Evolutionary conservation across 768 basidiomycete species (phyloP).

Genomic region (Hysterangium stoloniferum): DNA sequence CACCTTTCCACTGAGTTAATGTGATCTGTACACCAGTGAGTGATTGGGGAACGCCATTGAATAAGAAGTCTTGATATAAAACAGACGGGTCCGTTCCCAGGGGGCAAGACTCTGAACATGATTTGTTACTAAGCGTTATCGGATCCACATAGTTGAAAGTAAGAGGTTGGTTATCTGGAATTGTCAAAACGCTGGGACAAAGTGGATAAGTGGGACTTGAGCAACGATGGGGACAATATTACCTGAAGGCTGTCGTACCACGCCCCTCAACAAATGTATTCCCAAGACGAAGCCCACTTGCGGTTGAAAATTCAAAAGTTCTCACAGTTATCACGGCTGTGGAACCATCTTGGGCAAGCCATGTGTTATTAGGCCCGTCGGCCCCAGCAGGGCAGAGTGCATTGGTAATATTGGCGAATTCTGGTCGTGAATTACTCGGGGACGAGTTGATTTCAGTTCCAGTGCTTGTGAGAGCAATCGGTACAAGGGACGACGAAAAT

Average conservation of each 20-base stretch:
- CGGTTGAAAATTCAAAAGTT: conserved; percentile 65
- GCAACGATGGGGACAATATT: background rate
- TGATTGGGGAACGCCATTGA: conserved; percentile 42
- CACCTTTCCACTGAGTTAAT: conserved; percentile 67
- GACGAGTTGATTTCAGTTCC: conserved; percentile 50
- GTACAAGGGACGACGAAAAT: conserved; percentile 85
- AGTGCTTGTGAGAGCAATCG: conserved; percentile 47
- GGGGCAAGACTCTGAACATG: conserved; percentile 75
- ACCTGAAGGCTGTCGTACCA: conserved; percentile 84
- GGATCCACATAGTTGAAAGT: conserved; percentile 75
- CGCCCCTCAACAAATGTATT: conserved; percentile 80
- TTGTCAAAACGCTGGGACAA: conserved; percentile 65
- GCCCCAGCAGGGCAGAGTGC: conserved; percentile 83
- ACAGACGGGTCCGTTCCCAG: conserved; percentile 68
- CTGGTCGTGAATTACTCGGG: conserved; percentile 51
- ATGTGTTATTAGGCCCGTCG: conserved; percentile 73
- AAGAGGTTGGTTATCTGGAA: conserved; percentile 83
- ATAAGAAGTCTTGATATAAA: conserved; percentile 91
- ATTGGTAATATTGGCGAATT: conserved; percentile 55
- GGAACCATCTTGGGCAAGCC: conserved; percentile 73
- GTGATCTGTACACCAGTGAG: conserved; percentile 89
- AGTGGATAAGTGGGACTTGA: conserved; percentile 7
- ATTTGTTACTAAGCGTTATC: conserved; percentile 59
- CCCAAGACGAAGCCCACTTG: conserved; percentile 78
- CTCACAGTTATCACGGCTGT: conserved; percentile 69